Evolutionary conservation across 345 rosid genomes (phyloP).

Genomic region (Eucalyptus cloeziana): DNA sequence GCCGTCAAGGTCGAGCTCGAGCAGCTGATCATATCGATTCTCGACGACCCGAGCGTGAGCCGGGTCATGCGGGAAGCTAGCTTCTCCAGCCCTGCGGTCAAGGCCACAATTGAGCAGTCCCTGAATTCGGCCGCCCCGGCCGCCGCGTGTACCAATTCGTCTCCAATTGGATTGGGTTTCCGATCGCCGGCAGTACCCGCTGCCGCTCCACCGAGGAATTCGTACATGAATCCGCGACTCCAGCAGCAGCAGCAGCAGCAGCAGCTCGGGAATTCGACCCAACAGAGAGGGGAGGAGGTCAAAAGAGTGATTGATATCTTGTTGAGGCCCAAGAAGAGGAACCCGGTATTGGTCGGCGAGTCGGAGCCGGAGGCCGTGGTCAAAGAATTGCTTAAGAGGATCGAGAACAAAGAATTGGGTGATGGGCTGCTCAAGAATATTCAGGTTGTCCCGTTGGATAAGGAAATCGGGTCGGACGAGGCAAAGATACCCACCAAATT

Average conservation of each 20-base stretch:
- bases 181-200: constrained; percentile 17
- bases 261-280: constrained; percentile 9
- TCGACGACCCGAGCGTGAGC: constrained; percentile 97
- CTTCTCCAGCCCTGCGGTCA: constrained; percentile 93
- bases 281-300: constrained; percentile 50
- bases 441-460: constrained; percentile 51
- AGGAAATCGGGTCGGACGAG: constrained; percentile 39
- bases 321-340: constrained; percentile 49
- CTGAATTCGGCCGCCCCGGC: constrained; percentile 25
- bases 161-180: constrained; percentile 50
- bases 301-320: constrained; percentile 59
- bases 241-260: constrained; percentile 45
- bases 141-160: constrained; percentile 8
- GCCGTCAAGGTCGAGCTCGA: constrained; percentile 98
- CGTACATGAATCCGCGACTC: constrained; percentile 73
- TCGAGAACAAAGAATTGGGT: constrained; percentile 50
- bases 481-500: constrained; percentile 29
- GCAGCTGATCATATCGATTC: constrained; percentile 89
- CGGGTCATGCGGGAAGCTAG: constrained; percentile 98
- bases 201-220: constrained; percentile 27
- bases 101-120: constrained; percentile 84
- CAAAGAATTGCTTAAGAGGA: constrained; percentile 49
- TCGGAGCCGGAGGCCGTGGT: constrained; percentile 62
- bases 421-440: constrained; percentile 48
- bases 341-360: constrained; percentile 89